Base-by-base conservation (phyloP, 805 yeast genomes). In the Yamadazyma sp. region DNA sequence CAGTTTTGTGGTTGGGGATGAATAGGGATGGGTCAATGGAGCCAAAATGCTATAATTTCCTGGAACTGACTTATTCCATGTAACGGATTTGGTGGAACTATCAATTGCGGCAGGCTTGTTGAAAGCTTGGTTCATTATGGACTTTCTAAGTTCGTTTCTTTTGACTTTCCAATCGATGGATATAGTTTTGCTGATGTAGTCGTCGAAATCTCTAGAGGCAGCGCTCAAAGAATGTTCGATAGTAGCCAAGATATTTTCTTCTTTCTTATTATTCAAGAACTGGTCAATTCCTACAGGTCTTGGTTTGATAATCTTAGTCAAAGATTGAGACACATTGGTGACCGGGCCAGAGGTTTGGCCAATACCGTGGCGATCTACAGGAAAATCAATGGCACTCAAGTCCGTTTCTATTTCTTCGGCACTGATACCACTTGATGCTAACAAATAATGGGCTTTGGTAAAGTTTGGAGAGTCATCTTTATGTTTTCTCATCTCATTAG, bases 391-490 rank as follows among this genome's bases (percentile, higher is more conserved):
- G n/a, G 54, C 35, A 38, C 71, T 69, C 40, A 82, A 60, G 33
- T 79, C 82, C 21, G 62, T 62, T 47, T 85, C 89, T 26, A 90
- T 79, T 40, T 87, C 93, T 50, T 87, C 95, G 35, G 91, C 82
- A 28, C 86, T 80, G 36, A 89, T 75, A 1, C 97, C 97, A 53
- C 91, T 83, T 1, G 90, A 85, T 5, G 96, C 96, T 29, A 91
- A 67, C 26, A 93, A 65, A 57, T 93, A 93, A 55, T 93, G 98
- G 2, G 86, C 93, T 51, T 80, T 82, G 2, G 88, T 82, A 52
- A 64, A 73, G 29, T 66, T 65, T 13, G 55, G 54, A 11, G 28
- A 17, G 10, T 30, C 29, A 24, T 68, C 72, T 13, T 54, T 52
- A 12, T 42, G 40, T 40, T 70, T 73, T 38, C 88, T 69, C 50